A percentile compares a stretch with the other conserved stretches of the same genome.
phyloP scores from a whole-genome alignment of 2,329 filamentous ascomycete species.

The Fusarium sacchari region DNA sequence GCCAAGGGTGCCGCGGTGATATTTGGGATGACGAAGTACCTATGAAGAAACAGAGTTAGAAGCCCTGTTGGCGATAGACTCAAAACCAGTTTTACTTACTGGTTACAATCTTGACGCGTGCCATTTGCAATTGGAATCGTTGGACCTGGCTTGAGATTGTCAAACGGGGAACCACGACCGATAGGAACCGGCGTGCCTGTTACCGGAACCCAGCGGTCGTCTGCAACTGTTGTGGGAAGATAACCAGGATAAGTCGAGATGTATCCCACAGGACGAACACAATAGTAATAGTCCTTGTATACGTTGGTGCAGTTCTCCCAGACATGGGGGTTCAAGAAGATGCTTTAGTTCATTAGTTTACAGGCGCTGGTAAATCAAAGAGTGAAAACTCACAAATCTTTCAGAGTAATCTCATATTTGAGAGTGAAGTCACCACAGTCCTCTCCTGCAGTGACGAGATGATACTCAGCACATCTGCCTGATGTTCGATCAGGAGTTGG shows the following conservation, averaged over 20 bases:
- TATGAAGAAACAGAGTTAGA: not conserved
- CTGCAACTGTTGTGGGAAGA: not conserved
- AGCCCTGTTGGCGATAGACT: not conserved
- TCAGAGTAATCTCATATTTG: constrained; percentile 2
- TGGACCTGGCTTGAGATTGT: not conserved
- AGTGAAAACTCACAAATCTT: not conserved
- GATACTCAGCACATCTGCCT: constrained; percentile 6
- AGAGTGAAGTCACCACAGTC: not conserved
- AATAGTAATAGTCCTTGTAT: constrained; percentile 12
- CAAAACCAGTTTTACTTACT: not conserved
- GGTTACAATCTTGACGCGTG: not conserved
- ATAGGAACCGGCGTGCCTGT: not conserved
- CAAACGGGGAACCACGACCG: not conserved
- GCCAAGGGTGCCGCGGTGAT: not conserved
- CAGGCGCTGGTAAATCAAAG: not conserved
- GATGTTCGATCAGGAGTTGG: not conserved
- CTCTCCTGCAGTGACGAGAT: not conserved
- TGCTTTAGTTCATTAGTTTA: not conserved
- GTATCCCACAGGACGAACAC: constrained; percentile 6
- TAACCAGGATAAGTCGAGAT: not conserved
- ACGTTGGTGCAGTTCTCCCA: constrained; percentile 19
- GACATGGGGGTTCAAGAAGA: not conserved
- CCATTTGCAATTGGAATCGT: not conserved
- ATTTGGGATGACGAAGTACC: not conserved
- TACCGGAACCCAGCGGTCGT: not conserved